Base-by-base conservation (phyloP, 306 rosid species). In the Cucumis cinereus region DNA sequence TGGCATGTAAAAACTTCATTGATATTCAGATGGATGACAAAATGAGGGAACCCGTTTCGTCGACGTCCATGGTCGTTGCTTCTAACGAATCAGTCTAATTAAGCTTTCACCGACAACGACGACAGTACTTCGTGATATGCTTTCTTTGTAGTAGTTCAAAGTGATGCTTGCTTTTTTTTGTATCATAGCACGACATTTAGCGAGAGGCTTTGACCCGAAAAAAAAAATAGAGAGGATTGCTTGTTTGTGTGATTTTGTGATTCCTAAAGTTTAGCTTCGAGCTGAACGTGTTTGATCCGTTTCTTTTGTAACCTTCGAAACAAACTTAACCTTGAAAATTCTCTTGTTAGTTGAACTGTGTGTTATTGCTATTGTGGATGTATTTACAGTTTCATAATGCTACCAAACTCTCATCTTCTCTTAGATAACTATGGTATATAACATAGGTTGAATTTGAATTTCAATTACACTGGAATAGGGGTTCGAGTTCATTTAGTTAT, bases 231-330 rank as follows among this genome's bases (percentile, higher is more conserved):
- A 80, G 78, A 77, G 80, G 59, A 85, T 84, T 86, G 90, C 57
- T 86, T 76, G 70, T 78, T 81, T 76, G 82, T 77, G 80, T 84
- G 78, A 50, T 81, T 85, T 76, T 79, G 78, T 66, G 82, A 68
- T 75, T 68, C 28, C 55, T 24, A 67, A 52, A 70, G 89, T 89
- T 89, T 92, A 92, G 95, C 82, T 84, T 81, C 74, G 88, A 82
- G 96, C 96, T 92, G 96, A 91, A 88, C 82, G 43, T 4, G 38
- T 14, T 45, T 71, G 24, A 71, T 49, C 24, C 19, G 43, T 47
- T 71, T 26, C 75, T 8, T 49, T 26, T 71, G 75, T 71, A 49
- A 23, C 59, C n/a, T n/a, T n/a, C 9, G 5, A 71, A 47, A 24
- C 41, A 7, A 70, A 45, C 40, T 50, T 70, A 70, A 70, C 57